Conservation (phyloP, 768 basidiomycete genomes). For the Cytidiella melzeri region DNA sequence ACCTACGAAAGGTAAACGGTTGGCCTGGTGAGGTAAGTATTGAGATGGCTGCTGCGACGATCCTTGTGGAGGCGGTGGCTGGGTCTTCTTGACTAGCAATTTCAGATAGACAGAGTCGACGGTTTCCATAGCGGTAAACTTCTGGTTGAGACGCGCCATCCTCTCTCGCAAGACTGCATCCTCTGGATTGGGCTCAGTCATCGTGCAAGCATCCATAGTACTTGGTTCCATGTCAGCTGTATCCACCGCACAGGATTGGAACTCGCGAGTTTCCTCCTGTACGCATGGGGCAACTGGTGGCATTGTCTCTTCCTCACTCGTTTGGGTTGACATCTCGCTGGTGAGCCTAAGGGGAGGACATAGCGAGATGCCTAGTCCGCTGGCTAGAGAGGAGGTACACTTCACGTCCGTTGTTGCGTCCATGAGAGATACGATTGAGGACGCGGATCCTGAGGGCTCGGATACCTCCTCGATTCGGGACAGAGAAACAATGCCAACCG, state of each 20-base stretch:
- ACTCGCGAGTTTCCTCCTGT: no score
- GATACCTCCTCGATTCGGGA: neutral
- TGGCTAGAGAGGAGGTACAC: no score
- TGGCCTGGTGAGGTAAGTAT: neutral
- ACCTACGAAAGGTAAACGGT: neutral
- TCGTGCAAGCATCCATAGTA: neutral
- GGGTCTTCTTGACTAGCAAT: neutral
- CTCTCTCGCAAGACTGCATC: neutral
- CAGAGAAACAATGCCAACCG: neutral
- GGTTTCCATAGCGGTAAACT: constrained; percentile 1
- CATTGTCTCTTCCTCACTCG: neutral
- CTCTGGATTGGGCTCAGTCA: neutral
- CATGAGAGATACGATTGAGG: neutral
- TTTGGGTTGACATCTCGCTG: no score
- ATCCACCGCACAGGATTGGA: neutral
- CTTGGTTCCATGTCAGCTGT: neutral
- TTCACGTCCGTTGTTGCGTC: no score
- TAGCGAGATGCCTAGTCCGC: no score
- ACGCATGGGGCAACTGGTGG: neutral
- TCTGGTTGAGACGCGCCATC: neutral
- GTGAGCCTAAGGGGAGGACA: no score
- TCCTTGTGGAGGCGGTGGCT: neutral
- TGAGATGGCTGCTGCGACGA: neutral
- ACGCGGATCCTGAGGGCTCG: neutral
- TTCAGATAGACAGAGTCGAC: neutral